Evolutionary conservation across 2,329 filamentous ascomycete genomes (phyloP), one percentile per base, ranked within the genome.

Genomic region (Epichloe uncinata): DNA sequence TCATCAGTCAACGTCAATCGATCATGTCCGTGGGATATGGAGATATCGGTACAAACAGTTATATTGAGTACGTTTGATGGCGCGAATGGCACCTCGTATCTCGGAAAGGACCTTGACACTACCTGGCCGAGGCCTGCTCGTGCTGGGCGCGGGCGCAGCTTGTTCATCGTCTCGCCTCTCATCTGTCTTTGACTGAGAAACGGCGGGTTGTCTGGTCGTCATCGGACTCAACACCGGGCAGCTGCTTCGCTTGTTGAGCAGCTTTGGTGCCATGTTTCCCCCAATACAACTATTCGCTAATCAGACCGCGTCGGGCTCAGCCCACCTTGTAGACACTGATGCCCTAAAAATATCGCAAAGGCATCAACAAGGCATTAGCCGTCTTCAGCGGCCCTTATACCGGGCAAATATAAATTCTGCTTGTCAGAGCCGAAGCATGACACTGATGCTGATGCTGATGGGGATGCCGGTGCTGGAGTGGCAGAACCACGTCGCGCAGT

Each of bases 71-170:
- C 58, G 60, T 18, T 61, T 58, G 22, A 68, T 61, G 2, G 58
- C 63, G 41, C 55, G 63, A 48, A 68, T 59, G 18, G 61, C 66
- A 13, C 58, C 58, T 3, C 63, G 59, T 22, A 68, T 61, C 36
- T 67, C 65, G 6, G 61, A 62, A 63, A 65, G 66, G 4, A 66
- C 63, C 35, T 55, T 62, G 11, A 63, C 61, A 35, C 60, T 57
- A 6, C 56, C 57, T 18, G 56, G 58, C 35, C 58, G 59, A n/a
- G 60, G 50, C 45, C 57, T 66, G 20, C 58, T 33, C 1, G 42
- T 49, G 38, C 54, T 52, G 4, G 52, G 49, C 5, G 45, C 47
- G 4, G 52, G 49, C 5, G 45, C 47, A 4, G 54, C 57, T 18
- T 13, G 51, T 7, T 46, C 54, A 2, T 47, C 44, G 3, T 49